phyloP scores from a whole-genome alignment of 805 yeast species.

The Torulaspora microellipsoides region DNA sequence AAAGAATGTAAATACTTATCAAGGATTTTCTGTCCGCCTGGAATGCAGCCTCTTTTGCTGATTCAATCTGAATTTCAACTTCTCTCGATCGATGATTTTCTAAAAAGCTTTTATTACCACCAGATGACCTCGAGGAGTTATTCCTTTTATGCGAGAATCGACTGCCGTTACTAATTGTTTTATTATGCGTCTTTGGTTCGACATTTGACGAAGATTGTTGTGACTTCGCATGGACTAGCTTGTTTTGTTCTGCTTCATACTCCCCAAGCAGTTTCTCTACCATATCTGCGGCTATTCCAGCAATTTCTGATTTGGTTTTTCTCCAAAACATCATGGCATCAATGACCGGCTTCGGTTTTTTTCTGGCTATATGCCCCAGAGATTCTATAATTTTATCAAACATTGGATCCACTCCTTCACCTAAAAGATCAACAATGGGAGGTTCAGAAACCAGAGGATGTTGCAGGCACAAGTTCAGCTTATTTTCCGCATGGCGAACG shows the following conservation, averaged over 20 bases:
- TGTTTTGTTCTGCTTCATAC: conserved; percentile 26
- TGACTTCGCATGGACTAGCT: conserved; percentile 1
- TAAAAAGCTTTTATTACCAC: conserved; percentile 16
- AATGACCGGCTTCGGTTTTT: conserved; percentile 90
- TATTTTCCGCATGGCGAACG: conserved; percentile 88
- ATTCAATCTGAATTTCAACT: conserved; percentile 37
- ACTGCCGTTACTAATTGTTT: conserved; percentile 33
- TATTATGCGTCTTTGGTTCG: conserved; percentile 27
- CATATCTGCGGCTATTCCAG: conserved; percentile 55
- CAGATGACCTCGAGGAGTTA: conserved; percentile 44
- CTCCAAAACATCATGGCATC: conserved; percentile 99
- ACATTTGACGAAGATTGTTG: conserved; percentile 7
- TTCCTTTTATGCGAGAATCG: conserved; percentile 44
- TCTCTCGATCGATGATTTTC: conserved; percentile 59
- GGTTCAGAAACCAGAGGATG: conserved; percentile 66
- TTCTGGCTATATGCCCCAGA: conserved; percentile 82
- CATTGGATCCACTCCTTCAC: conserved; percentile 79
- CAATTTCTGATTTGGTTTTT: conserved; percentile 84
- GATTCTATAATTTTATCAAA: conserved; percentile 85
- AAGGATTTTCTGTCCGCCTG: conserved; percentile 84
- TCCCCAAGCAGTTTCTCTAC: conserved; percentile 42
- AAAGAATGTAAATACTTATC: conserved; percentile 80
- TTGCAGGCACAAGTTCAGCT: conserved; percentile 65
- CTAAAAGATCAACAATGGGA: conserved; percentile 68
- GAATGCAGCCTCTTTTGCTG: conserved; percentile 60